A percentile compares a stretch with the other conserved stretches of the same genome.
phyloP scores from a whole-genome alignment of 1,139 yeast genomes.

The Diutina neorugosa region DNA sequence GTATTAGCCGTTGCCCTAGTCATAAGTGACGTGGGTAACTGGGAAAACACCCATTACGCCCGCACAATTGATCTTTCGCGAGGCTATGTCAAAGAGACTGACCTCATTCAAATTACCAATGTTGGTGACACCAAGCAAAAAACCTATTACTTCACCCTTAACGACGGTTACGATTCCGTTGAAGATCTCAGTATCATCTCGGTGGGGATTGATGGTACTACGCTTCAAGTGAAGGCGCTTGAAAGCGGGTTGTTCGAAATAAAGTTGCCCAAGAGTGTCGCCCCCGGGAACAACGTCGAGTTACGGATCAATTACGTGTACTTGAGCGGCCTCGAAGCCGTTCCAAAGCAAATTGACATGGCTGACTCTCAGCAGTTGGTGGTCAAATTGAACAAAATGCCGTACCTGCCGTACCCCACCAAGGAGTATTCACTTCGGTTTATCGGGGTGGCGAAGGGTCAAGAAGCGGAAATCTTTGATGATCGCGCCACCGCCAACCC shows the following conservation, averaged over 20 bases:
- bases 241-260: slow-evolving; percentile 24
- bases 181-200: slow-evolving; percentile 38
- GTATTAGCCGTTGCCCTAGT: neutral
- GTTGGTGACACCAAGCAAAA: slow-evolving; percentile 39
- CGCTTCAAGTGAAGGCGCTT: slow-evolving; percentile 17
- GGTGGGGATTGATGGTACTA: slow-evolving; percentile 19
- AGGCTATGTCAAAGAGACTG: slow-evolving; percentile 56
- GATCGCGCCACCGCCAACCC: slow-evolving; percentile 13
- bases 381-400: slow-evolving; percentile 41
- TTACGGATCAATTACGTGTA: slow-evolving; percentile 45
- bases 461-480: slow-evolving; percentile 29
- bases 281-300: slow-evolving; percentile 43
- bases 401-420: slow-evolving; percentile 56
- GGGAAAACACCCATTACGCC: slow-evolving; percentile 36
- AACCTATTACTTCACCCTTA: slow-evolving; percentile 45
- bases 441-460: slow-evolving; percentile 35
- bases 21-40: slow-evolving; percentile 9
- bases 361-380: slow-evolving; percentile 51
- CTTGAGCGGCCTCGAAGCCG: slow-evolving; percentile 38
- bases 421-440: slow-evolving; percentile 35
- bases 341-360: slow-evolving; percentile 53
- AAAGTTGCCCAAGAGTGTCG: slow-evolving; percentile 50
- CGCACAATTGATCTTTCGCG: slow-evolving; percentile 52
- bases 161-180: slow-evolving; percentile 31
- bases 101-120: slow-evolving; percentile 47